Evolutionary conservation across 768 basidiomycete genomes (phyloP), one percentile per base, ranked within the genome.

Genomic region (Psilocybe cyanescens): DNA sequence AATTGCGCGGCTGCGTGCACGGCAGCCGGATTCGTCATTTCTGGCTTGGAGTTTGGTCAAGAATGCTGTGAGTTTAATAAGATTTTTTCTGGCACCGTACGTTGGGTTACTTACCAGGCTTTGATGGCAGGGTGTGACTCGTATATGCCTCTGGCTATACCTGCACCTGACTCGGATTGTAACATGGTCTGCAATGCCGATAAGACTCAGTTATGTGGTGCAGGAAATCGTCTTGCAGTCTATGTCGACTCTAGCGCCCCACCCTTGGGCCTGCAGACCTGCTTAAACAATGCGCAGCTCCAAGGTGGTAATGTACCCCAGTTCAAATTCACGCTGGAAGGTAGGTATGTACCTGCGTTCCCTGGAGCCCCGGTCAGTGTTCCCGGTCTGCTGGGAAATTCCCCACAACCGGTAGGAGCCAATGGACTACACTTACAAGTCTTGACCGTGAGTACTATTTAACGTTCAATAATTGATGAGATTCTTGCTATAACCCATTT

Each of bases 21-120:
- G 37, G 41, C 60, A 0, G 50, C 54, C 3, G 67, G 59, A 7
- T 67, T 63, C 33, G 28, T 57, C 12, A 59, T 67, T 8, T 64
- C 67, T 17, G 67, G 67, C 19, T 31, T 67, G n/a, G 67, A 67
- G 33, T 67, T 60, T 31, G 64, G 67, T 2, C 54, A 54, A 46
- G 67, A 67, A 45, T 67, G 64, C 55, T 65, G 67, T 67, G 17
- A 39, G 64, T 57, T 7, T 37, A 11, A 35, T 35, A 6, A 11
- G 11, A 1, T 6, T 28, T 16, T 24, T 35, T 54, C 9, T 8
- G 39, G 8, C 14, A 50, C 6, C 3, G 16, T 3, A 39, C 14
- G 16, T 28, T 11, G 28, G 12, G 16, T 44, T 12, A 44, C 16
- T 37, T 28, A n/a, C 17, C 29, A 24, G 24, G 24, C 24, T 31